Base-by-base conservation (phyloP, 352 stramenopile species). In the Phytophthora pinifolia region DNA sequence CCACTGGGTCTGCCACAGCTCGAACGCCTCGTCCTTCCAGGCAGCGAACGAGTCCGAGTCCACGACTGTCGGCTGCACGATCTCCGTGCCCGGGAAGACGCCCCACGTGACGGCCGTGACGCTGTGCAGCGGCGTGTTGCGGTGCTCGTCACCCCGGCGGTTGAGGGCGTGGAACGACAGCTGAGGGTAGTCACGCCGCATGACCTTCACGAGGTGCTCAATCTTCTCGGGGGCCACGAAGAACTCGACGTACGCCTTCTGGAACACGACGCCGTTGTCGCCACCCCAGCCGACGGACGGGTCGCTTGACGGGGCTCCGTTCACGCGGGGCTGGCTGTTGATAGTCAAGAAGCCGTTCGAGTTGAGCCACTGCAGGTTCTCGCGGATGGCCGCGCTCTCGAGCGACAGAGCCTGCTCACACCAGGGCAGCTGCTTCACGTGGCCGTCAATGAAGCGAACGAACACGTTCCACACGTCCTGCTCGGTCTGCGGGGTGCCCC, bases 241-340 rank as follows among this genome's bases (percentile, higher is more conserved):
- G 71, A 97, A 99, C 76, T 99, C 97, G 47, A 98, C 89, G 75
- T 99, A 99, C 6, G 94, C 96, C 80, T 99, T 99, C 79, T 99
- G 97, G 78, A 99, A 99, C 25, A 99, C 95, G 46, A 96, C 88
- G 18, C 97, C 97, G 46, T 96, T 85, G 42, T 86, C 73, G 13
- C 94, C 92, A 57, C 97, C 96, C 97, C 97, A 99, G 31, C 97
- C 97, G 66, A 98, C 97, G 29, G 72, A 76, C 35, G 79, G 70
- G 32, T 99, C 84, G 18, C 76, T 85, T 18, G 89, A 98, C 17
- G 79, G 71, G 55, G 74, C 87, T 18, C 89, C 96, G 79, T 99
- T 98, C 37, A 95, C 84, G 9, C 76, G 68, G 57, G 78, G 82
- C 67, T 96, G 89, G 47, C 84, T 96, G 65, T 99, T 99, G 57